Percentiles rank a stretch among this genome's conserved stretches.
Evolutionary conservation across 495 filamentous ascomycete species (phyloP).

Genomic region (Ascodesmis nigricans): DNA sequence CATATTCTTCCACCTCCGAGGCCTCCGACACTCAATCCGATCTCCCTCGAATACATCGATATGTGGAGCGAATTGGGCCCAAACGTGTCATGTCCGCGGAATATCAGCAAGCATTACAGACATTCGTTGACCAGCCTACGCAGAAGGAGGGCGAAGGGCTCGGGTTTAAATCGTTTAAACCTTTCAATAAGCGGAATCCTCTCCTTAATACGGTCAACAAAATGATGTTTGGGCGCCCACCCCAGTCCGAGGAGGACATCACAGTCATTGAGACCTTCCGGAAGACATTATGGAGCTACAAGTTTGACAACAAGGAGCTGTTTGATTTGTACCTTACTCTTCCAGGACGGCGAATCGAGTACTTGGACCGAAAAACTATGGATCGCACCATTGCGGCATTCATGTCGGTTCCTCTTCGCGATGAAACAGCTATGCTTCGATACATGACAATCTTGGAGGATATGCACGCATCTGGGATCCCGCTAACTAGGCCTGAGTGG

Average conservation of each 20-base stretch:
- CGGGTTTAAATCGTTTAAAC: too few species aligned
- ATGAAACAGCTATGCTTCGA: conserved; percentile 42
- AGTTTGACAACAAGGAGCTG: conserved; percentile 31
- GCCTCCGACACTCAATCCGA: too few species aligned
- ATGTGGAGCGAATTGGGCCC: too few species aligned
- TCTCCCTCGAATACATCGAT: too few species aligned
- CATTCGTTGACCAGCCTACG: background rate
- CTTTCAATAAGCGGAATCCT: too few species aligned
- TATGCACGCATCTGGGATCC: conserved; percentile 42
- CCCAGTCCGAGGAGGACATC: background rate
- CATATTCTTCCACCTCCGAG: too few species aligned
- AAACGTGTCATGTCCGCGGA: too few species aligned
- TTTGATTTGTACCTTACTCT: conserved; percentile 39
- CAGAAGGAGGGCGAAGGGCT: background rate
- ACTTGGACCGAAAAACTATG: conserved; percentile 35
- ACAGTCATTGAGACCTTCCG: background rate
- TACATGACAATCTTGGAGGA: conserved; percentile 72
- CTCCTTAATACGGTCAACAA: too few species aligned
- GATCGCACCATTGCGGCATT: conserved; percentile 46
- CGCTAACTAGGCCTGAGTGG: conserved; percentile 48
- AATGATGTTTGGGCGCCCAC: background rate
- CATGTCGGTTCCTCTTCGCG: conserved; percentile 35
- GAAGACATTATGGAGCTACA: background rate
- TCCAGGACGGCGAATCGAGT: conserved; percentile 41
- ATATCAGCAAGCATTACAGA: too few species aligned